These are phyloP conservation scores for Colletotrichum sp. DNA, from an alignment of 2,329 filamentous ascomycete genomes.

Conservation along the genomic window DNA sequence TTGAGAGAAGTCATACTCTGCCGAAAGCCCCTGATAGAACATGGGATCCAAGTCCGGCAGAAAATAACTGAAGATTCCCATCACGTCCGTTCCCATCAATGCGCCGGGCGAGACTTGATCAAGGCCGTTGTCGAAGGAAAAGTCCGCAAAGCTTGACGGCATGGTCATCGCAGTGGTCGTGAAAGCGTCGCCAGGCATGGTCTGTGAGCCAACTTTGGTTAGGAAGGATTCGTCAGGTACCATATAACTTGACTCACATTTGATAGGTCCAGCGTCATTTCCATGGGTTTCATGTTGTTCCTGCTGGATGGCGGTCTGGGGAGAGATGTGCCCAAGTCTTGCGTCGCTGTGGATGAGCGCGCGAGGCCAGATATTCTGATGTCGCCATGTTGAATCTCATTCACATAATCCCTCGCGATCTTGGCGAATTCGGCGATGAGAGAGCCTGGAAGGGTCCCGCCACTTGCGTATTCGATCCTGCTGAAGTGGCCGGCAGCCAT, in stretches of 20 bases:
- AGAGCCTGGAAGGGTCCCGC: conserved; percentile 38
- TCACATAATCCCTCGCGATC: conserved; percentile 46
- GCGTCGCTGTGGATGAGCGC: neutral
- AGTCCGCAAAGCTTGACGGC: conserved; percentile 13
- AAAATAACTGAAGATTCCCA: conserved; percentile 29
- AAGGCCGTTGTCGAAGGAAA: conserved; percentile 16
- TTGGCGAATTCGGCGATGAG: conserved; percentile 43
- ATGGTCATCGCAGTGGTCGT: neutral
- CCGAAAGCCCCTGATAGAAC: conserved; percentile 15
- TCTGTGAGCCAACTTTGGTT: neutral
- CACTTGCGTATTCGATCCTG: conserved; percentile 42
- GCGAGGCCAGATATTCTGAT: neutral
- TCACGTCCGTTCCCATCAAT: conserved; percentile 27
- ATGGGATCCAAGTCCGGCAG: conserved; percentile 27
- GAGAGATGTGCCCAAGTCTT: neutral
- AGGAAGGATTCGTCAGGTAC: neutral
- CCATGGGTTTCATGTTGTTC: too few species aligned
- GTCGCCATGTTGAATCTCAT: conserved; percentile 21
- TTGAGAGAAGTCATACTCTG: conserved; percentile 3
- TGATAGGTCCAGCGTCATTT: neutral
- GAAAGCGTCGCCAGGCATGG: neutral
- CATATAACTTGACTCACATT: neutral
- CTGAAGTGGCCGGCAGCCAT: conserved; percentile 47
- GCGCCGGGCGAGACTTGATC: neutral
- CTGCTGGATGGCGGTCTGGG: neutral